Percentiles rank a stretch among this genome's conserved stretches.
phyloP scores from a whole-genome alignment of 2,329 filamentous ascomycete species.

The Diaporthe helianthi region DNA sequence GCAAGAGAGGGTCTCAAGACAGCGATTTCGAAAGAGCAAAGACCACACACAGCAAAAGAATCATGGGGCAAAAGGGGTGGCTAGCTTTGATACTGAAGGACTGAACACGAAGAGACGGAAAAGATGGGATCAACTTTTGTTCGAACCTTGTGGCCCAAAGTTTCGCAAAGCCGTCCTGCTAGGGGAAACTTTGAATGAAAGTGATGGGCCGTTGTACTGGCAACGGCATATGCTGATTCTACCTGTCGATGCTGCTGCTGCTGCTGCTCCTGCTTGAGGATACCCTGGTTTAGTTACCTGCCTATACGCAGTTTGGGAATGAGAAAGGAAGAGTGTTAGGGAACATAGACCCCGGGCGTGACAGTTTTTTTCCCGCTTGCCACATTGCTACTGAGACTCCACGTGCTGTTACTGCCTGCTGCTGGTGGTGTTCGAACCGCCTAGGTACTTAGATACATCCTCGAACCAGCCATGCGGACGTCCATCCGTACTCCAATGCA shows the following conservation, averaged over 20 bases:
- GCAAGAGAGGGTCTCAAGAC: slow-evolving; percentile 7
- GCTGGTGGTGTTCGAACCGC: neutral
- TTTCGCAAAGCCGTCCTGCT: neutral
- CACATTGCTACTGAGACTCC: neutral
- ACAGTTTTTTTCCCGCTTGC: neutral
- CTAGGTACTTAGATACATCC: neutral
- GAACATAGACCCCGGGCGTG: neutral
- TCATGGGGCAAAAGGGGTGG: slow-evolving; percentile 6
- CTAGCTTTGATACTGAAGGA: slow-evolving; percentile 7
- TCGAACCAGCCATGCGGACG: neutral
- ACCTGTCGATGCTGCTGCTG: slow-evolving; percentile 1
- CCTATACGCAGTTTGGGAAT: slow-evolving; percentile 20
- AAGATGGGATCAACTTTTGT: neutral
- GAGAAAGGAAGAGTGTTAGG: slow-evolving; percentile 17
- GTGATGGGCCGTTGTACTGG: neutral
- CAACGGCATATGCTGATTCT: slow-evolving; percentile 15
- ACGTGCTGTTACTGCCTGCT: too few relatives aligned
- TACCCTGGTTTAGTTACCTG: slow-evolving; percentile 28
- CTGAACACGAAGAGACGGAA: neutral
- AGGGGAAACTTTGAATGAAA: neutral
- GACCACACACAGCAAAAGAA: slow-evolving; percentile 10
- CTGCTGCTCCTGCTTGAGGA: slow-evolving; percentile 22
- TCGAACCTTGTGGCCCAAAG: neutral
- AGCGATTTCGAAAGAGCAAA: neutral
- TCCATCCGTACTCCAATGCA: neutral